Base-by-base conservation (phyloP, 1,139 yeast species). In the Blastobotrys serpentis region DNA sequence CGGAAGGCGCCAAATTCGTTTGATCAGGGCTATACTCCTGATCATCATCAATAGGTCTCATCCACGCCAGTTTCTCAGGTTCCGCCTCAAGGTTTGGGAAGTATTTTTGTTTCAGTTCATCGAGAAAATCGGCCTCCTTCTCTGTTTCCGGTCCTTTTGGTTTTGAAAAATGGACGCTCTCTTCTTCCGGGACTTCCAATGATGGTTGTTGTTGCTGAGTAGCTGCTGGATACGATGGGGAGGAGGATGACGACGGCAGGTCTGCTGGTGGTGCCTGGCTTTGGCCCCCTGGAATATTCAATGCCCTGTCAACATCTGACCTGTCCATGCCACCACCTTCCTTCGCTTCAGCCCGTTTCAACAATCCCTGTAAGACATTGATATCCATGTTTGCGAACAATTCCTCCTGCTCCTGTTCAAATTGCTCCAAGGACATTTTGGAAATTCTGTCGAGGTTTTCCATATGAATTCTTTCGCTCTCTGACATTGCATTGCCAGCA, bases 11-110 rank as follows among this genome's bases (percentile, higher is more conserved):
- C 18, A 72, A 53, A 2, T 67, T 57, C 5, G 54, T 63, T 17
- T 63, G 63, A 23, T 52, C 52, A 14, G 63, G 65, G 3, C 59
- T 47, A 49, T 66, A 65, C 34, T 70, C 72, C 47, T 66, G 66
- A 10, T 61, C 61, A 10, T 56, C 65, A n/a, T 45, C 57, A 14
- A 68, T 58, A 1, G 89, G 86, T 50, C 79, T 75, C 96, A 90
- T 90, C 98, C 98, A 92, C 48, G 90, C 85, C 50, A 94, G 67
- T 59, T 87, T 86, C 36, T 80, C 82, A 0, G 89, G 79, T 58
- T 92, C 96, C 47, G 75, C 80, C 2, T 96, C 95, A 49, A 92
- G 73, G 57, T 88, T 89, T 0, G 99, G 97, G 66, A 82, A 92
- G 68, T 83, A 94, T 62, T 86, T 86, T 36, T 81, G 84, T 61